Base-by-base conservation (phyloP, 164 flowering plant species). In the Protea cynaroides region DNA sequence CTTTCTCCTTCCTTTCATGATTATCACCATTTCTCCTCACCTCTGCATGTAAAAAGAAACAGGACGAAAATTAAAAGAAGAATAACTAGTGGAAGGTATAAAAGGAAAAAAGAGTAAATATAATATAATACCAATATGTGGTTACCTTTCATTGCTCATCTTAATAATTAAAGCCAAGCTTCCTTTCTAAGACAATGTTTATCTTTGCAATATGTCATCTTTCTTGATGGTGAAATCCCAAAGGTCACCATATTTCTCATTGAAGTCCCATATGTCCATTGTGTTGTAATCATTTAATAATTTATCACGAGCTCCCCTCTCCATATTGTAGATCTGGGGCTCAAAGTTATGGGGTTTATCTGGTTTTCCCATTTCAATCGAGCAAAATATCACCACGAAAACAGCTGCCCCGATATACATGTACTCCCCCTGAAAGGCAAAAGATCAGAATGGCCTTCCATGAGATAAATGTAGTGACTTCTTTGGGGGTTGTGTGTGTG, bases 231-330 rank as follows among this genome's bases (percentile, higher is more conserved):
- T 92, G 79, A 92, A 92, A 80, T 90, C 98, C 96, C 98, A 92
- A 36, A 92, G 77, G 37, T 90, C 93, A 1, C 88, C 98, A 73
- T 92, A 92, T 76, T 92, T 92, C 73, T 92, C 98, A 61, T 90
- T 92, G 71, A 90, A 92, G 37, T 92, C 98, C 98, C 98, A 92
- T 44, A 89, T 88, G 74, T 80, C 85, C 96, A 92, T 89, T 68
- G 91, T 76, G 78, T 88, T 92, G 78, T 90, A 92, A 54, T 92
- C 96, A 7, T 81, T 61, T 56, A 89, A 88, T 63, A 92, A 64
- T 84, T 92, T 92, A 76, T 92, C 98, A 0, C 98, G 86, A 56
- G 93, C 91, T 69, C 86, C 95, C 59, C 96, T 85, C 61, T 92
- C 96, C 98, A 92, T 85, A 61, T 89, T 92, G 79, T 92, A 92